A percentile compares a stretch with the other conserved stretches of the same genome.
These are phyloP conservation scores for Dioscorea zingiberensis DNA, from an alignment of 106 monocot species.

Conservation along the genomic window DNA sequence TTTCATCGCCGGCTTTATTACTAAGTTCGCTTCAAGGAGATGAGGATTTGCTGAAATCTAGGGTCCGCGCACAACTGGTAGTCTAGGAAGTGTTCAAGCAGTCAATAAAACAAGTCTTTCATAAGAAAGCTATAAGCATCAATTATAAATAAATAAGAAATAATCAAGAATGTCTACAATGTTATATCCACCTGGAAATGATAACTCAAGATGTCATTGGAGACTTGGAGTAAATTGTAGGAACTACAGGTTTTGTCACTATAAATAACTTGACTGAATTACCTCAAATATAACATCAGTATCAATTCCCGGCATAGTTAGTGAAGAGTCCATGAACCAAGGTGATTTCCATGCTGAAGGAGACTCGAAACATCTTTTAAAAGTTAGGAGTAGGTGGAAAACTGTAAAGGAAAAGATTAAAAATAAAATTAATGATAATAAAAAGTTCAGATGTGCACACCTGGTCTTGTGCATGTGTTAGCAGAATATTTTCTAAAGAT, in stretches of 20 bases:
- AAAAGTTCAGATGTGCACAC: neutral
- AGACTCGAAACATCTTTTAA: slow-evolving; percentile 86
- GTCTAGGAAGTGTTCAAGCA: too few species aligned
- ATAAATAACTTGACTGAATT: too few species aligned
- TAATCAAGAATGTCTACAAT: too few species aligned
- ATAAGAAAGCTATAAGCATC: too few species aligned
- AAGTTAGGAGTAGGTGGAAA: slow-evolving; percentile 68
- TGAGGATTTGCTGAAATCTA: slow-evolving; percentile 55
- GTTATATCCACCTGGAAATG: too few species aligned
- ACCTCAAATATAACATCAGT: slow-evolving; percentile 45
- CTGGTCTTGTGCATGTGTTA: too few species aligned
- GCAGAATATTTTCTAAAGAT: neutral
- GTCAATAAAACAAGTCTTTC: too few species aligned
- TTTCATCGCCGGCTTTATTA: neutral
- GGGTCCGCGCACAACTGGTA: too few species aligned
- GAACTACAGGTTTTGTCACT: too few species aligned
- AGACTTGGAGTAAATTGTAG: too few species aligned
- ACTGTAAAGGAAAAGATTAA: slow-evolving; percentile 23
- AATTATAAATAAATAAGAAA: too few species aligned
- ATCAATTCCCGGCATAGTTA: slow-evolving; percentile 23
- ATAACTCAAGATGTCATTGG: too few species aligned
- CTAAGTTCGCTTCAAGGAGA: slow-evolving; percentile 28
- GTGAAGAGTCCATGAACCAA: slow-evolving; percentile 61
- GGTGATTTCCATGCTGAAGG: slow-evolving; percentile 97
- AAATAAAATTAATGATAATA: neutral